Conservation (phyloP, 2,329 filamentous ascomycete species). For the Cercospora berteroae region DNA sequence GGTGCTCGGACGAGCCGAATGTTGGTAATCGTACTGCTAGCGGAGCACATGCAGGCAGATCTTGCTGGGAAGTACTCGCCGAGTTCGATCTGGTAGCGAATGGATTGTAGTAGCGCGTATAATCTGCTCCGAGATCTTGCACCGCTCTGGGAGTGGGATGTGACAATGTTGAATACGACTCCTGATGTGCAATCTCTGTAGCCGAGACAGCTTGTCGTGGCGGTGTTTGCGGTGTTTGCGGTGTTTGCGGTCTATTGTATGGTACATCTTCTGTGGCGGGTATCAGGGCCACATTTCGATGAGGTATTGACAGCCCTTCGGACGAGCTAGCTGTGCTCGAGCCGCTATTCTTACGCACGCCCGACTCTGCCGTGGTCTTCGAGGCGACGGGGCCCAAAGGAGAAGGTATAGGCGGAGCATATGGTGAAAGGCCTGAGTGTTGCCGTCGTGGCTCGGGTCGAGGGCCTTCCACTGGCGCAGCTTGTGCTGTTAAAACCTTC, state of each 20-base stretch:
- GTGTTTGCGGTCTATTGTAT: constrained; percentile 7
- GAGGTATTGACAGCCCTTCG: not conserved
- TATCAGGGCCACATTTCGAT: constrained; percentile 1
- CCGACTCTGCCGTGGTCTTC: constrained; percentile 17
- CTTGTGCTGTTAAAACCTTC: not conserved
- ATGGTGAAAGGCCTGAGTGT: constrained; percentile 16
- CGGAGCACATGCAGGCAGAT: constrained; percentile 26
- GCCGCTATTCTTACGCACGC: constrained; percentile 25
- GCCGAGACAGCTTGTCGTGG: constrained; percentile 19
- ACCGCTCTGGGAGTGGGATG: constrained; percentile 35
- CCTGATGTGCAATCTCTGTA: constrained; percentile 27
- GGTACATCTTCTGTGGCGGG: not conserved
- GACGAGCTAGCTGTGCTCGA: constrained; percentile 21
- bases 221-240: constrained; percentile 15
- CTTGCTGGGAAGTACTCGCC: constrained; percentile 35
- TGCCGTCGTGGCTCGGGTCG: constrained; percentile 7
- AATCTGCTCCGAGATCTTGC: constrained; percentile 40
- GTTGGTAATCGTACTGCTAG: constrained; percentile 23
- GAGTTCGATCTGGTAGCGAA: constrained; percentile 39
- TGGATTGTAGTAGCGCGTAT: constrained; percentile 41
- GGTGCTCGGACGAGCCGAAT: constrained; percentile 29
- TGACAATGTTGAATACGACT: constrained; percentile 33
- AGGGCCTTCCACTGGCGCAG: constrained; percentile 13
- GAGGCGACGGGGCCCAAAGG: constrained; percentile 25
- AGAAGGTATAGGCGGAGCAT: constrained; percentile 21